Base-by-base conservation (phyloP, 2,329 filamentous ascomycete genomes). In the Ceratocystis alfenasii region DNA sequence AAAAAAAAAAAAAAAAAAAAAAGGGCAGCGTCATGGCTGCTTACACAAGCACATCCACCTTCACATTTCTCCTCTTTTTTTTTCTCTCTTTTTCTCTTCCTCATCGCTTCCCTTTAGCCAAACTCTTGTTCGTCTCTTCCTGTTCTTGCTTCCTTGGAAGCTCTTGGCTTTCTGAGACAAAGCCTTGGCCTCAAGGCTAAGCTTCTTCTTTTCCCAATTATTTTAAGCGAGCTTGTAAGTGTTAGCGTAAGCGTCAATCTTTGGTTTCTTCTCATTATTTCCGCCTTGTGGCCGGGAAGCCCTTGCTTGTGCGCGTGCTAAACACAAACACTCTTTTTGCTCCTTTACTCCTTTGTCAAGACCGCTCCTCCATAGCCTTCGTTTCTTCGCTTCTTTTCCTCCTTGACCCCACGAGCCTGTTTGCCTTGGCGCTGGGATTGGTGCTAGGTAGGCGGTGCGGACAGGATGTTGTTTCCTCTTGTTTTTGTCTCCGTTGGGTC, bases 331-430 rank as follows among this genome's bases (percentile, higher is more conserved):
- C 10, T 12, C 10, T 41, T 41, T 41, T 41, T 41, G 36, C 36
- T 41, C 36, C 45, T 20, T 48, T 48, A 15, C n/a, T 17, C 55
- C 28, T 30, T 36, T 59, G 55, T 59, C 28, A 48, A 17, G 25
- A 1, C 28, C 28, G 25, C 22, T 30, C 20, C 5, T 30, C 20
- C 5, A 28, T 36, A 8, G 55, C 28, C 5, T 60, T 59, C n/a
- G 25, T 48, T 33, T 41, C 44, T 62, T 33, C 41, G 45, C 33
- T 46, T 65, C 20, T 10, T 65, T 60, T 60, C 6, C 25, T 60
- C 8, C 44, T 17, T 61, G 36, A 15, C 3, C 10, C 36, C 36
- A 41, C 7, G 30, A 17, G 25, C 22, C 45, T 33, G 55, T 7
- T 59, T 20, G 25, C 25, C 55, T 59, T 36, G 55, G 55, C 55